Evolutionary conservation across 352 stramenopile species (phyloP), one percentile per base, ranked within the genome.

Genomic region (Globisporangium ultimum): DNA sequence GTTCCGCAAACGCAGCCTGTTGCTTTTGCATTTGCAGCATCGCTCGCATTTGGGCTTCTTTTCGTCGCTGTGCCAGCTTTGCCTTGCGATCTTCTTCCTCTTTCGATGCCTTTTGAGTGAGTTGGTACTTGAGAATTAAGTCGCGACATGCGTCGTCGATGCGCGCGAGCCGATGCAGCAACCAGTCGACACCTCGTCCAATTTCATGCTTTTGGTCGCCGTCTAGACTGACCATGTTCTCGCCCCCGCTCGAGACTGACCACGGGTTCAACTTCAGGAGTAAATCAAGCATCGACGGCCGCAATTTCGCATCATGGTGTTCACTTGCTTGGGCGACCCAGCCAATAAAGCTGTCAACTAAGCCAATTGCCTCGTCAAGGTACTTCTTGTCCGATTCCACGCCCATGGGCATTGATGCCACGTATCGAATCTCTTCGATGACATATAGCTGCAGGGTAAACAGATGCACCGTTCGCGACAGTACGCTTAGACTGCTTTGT

Each of bases 191-290:
- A 0, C 78, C 84, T 45, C 84, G 80, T 17, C 84, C 84, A 50
- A 91, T 86, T 64, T 93, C 84, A 58, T 93, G 84, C 56, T 93
- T 93, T 52, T 91, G 84, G 59, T 93, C 84, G 12, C 84, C 84
- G 46, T 93, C 84, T 22, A 93, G 53, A 36, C 80, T 80, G 15
- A 80, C 77, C 68, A 77, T 81, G 18, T 73, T 80, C 36, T 68
- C 71, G 50, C 72, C 80, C 32, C 77, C 69, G 43, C 71, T 71
- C 21, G 76, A 75, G 10, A 71, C 74, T 0, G 80, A 80, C 84
- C 84, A 93, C 22, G 84, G 84, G 21, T 93, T 88, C 32, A 93
- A 57, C 52, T 84, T 80, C 41, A 93, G 48, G n/a, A 91, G 60
- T 14, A 91, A 53, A 49, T 89, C 60, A 15, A 91, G 55, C 34